Evolutionary conservation across 1,284 basidiomycete species (phyloP).

Genomic region (Filobasidium uniguttulatum): DNA sequence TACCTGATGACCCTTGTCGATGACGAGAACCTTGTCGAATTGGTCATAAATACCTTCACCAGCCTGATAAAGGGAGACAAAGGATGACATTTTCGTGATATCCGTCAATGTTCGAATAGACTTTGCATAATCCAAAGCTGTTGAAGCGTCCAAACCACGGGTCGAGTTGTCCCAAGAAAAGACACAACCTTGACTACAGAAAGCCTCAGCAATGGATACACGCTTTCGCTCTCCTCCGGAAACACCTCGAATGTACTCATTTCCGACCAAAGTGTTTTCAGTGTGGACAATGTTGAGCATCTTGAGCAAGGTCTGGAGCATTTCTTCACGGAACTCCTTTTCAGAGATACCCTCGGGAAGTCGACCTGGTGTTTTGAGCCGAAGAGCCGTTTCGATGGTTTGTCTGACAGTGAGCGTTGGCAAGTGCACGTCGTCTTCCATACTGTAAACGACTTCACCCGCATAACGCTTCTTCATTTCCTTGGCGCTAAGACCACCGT

Average conservation of each 20-base stretch:
- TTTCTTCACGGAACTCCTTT: conserved; percentile 41
- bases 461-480: conserved; percentile 44
- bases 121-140: conserved; percentile 47
- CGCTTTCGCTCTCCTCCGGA: conserved; percentile 49
- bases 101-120: conserved; percentile 45
- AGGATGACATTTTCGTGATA: conserved; percentile 38
- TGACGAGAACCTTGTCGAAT: conserved; percentile 56
- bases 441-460: conserved; percentile 74
- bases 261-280: conserved; percentile 43
- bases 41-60: conserved; percentile 50
- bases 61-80: conserved; percentile 45
- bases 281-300: conserved; percentile 51
- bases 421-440: conserved; percentile 52
- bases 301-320: conserved; percentile 44
- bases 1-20: conserved; percentile 42
- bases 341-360: conserved; percentile 41
- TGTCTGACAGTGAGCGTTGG: conserved; percentile 48
- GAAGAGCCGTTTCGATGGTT: conserved; percentile 44
- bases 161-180: conserved; percentile 45
- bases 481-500: conserved; percentile 43
- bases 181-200: conserved; percentile 38
- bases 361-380: conserved; percentile 43
- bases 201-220: conserved; percentile 48
- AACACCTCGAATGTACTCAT: conserved; percentile 47
- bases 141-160: conserved; percentile 48